These are phyloP conservation scores for Mortierella sp. DNA, from an alignment of 371 early-diverging fungal genomes.

Conservation along the genomic window DNA sequence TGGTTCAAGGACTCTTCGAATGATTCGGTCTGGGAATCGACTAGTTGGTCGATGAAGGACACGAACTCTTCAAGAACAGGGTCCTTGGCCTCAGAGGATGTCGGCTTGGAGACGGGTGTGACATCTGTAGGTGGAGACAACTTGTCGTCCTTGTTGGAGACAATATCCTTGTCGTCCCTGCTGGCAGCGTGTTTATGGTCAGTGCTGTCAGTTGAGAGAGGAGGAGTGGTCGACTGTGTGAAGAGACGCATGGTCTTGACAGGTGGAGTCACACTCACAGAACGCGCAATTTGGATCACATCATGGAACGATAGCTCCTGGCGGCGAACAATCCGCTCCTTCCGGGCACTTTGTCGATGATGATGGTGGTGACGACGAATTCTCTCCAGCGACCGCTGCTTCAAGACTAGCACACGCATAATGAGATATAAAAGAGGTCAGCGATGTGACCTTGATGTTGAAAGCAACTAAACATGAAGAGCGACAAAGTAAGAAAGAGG, in stretches of 20 bases:
- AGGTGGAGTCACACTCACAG: neutral
- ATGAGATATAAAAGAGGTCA: neutral
- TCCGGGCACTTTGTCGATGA: neutral
- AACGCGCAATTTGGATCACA: neutral
- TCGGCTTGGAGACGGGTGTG: neutral
- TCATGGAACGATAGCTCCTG: neutral
- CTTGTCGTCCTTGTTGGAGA: neutral
- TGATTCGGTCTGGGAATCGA: neutral
- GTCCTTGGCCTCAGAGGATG: neutral
- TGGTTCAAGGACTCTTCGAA: neutral
- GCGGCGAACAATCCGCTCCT: neutral
- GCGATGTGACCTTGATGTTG: neutral
- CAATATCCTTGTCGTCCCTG: neutral
- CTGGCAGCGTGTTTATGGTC: neutral
- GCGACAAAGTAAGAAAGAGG: neutral
- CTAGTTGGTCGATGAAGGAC: neutral
- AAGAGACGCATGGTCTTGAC: slow-evolving; percentile 3
- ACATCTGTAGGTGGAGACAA: neutral
- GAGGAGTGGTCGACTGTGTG: neutral
- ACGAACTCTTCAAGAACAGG: neutral
- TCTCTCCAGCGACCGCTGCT: neutral
- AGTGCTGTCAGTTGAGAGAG: neutral
- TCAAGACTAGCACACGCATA: neutral
- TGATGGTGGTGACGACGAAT: neutral
- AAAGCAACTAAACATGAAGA: neutral